Evolutionary conservation across 495 filamentous ascomycete species (phyloP).

Genomic region (Trichodelitschia bisporula): DNA sequence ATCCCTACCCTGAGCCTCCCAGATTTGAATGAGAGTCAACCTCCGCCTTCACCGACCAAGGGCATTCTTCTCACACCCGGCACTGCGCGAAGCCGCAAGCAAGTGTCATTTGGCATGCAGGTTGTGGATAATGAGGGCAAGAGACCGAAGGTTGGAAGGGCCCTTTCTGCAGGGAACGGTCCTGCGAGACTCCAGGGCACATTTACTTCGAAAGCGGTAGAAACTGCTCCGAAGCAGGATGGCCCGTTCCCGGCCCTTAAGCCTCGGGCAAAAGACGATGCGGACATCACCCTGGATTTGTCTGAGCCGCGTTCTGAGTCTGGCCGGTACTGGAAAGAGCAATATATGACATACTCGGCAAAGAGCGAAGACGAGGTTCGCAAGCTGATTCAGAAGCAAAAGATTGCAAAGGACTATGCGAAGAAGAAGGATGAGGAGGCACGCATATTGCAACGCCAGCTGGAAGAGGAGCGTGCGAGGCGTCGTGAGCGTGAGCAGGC

Average conservation of each 20-base stretch:
- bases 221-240: not conserved
- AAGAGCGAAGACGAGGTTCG: constrained; percentile 43
- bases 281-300: constrained; percentile 46
- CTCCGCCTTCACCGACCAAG: no score
- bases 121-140: constrained; percentile 35
- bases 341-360: constrained; percentile 60
- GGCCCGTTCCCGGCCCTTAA: no score
- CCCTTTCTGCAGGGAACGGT: constrained; percentile 24
- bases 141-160: constrained; percentile 20
- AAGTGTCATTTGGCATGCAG: constrained; percentile 61
- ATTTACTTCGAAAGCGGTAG: constrained; percentile 22
- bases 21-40: no score
- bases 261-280: constrained; percentile 17
- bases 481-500: constrained; percentile 21
- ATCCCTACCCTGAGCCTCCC: constrained; percentile 2
- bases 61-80: constrained; percentile 82
- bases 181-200: constrained; percentile 41
- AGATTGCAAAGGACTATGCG: constrained; percentile 68
- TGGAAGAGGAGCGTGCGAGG: constrained; percentile 36
- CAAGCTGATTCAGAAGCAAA: constrained; percentile 27
- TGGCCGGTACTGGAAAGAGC: constrained; percentile 80
- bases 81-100: constrained; percentile 56
- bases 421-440: constrained; percentile 72
- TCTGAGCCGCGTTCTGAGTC: constrained; percentile 61
- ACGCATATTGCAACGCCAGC: constrained; percentile 28